Percentiles rank a stretch among this genome's conserved stretches.
Evolutionary conservation across 345 rosid genomes (phyloP).

Genomic region (Salix viminalis): DNA sequence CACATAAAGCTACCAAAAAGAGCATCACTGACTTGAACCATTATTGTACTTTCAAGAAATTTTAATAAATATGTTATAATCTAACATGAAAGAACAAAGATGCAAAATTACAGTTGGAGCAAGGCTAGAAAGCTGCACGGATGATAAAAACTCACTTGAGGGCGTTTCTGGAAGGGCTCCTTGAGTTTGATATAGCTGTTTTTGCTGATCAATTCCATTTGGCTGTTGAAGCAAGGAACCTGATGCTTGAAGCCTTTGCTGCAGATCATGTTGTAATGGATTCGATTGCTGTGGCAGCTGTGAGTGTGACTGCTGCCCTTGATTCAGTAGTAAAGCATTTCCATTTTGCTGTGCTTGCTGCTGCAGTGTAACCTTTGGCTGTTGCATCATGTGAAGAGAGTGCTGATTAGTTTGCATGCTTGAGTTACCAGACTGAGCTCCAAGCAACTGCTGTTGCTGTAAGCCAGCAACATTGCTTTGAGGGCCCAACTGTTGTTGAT

Average conservation of each 20-base stretch:
- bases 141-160: conserved; percentile 55
- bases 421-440: conserved; percentile 65
- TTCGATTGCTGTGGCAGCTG: conserved; percentile 47
- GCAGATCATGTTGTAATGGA: conserved; percentile 63
- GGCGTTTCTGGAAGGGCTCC: conserved; percentile 70
- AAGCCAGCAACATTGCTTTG: conserved; percentile 68
- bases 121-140: background rate
- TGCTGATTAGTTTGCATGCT: conserved; percentile 78
- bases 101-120: background rate
- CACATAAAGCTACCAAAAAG: background rate
- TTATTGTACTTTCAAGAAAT: background rate
- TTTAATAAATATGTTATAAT: background rate
- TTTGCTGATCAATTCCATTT: conserved; percentile 75
- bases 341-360: conserved; percentile 60
- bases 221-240: conserved; percentile 73
- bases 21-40: background rate
- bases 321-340: conserved; percentile 53
- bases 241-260: conserved; percentile 70
- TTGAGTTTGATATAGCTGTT: conserved; percentile 77
- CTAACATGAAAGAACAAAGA: conserved; percentile 1
- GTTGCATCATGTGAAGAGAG: conserved; percentile 61
- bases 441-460: conserved; percentile 71
- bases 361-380: conserved; percentile 57
- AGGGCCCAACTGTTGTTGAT: conserved; percentile 67
- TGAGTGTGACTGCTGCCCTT: conserved; percentile 58